phyloP scores from a whole-genome alignment of 345 rosid species.

The Citrus hindsii region DNA sequence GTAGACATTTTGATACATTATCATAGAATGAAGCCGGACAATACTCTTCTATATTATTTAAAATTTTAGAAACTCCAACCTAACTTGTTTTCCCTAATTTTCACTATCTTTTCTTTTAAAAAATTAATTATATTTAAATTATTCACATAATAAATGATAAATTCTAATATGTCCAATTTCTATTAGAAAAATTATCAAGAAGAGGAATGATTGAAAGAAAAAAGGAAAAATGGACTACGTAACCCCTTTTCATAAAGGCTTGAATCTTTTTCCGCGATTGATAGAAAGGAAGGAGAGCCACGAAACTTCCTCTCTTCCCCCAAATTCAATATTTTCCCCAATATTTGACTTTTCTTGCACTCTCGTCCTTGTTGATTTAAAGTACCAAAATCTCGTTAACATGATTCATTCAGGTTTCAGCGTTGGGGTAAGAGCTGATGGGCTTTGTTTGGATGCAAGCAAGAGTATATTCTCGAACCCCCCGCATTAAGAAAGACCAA shows the following conservation, averaged over 20 bases:
- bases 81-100: no score
- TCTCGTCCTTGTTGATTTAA: background rate
- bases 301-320: background rate
- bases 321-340: background rate
- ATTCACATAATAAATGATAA: no score
- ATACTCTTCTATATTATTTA: no score
- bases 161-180: no score
- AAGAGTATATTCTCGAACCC: slow-evolving; percentile 7
- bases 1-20: no score
- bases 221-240: background rate
- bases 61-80: no score
- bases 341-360: background rate
- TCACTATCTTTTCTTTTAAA: no score
- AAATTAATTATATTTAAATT: no score
- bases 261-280: background rate
- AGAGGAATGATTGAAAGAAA: background rate
- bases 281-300: background rate
- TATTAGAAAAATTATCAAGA: background rate
- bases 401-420: background rate
- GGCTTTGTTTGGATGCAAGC: background rate
- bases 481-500: background rate
- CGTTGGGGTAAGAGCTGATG: no score
- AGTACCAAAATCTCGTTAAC: background rate
- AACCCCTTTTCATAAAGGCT: background rate
- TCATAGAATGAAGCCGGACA: no score